phyloP scores from a whole-genome alignment of 495 filamentous ascomycete species.

The Chaetomium fimeti region DNA sequence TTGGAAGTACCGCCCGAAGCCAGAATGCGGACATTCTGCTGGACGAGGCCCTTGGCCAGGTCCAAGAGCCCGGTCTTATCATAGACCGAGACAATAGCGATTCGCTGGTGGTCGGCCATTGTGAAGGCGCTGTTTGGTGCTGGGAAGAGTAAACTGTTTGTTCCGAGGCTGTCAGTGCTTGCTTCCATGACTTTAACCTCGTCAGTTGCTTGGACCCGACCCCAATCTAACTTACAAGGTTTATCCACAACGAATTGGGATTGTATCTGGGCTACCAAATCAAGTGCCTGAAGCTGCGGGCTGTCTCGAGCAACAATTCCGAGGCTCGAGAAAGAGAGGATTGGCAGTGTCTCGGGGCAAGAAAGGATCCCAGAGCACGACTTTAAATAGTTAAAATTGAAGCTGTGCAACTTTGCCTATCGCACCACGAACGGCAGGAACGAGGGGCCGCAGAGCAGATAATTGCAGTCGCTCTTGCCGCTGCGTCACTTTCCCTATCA shows the following conservation, averaged over 20 bases:
- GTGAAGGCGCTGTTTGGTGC: conserved; percentile 25
- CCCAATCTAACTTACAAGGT: background rate
- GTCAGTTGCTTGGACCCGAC: conserved; percentile 3
- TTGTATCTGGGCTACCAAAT: background rate
- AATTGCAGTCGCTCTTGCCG: conserved; percentile 4
- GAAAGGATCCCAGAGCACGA: background rate
- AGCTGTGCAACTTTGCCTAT: background rate
- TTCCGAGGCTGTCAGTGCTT: conserved; percentile 5
- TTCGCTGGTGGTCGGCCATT: conserved; percentile 44
- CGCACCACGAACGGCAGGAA: background rate
- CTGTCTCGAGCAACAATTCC: background rate
- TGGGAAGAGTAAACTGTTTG: conserved; percentile 15
- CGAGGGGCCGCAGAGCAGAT: conserved; percentile 24
- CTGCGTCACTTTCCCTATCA: conserved; percentile 19
- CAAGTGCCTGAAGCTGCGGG: background rate
- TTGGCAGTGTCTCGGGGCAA: background rate
- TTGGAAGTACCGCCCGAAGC: conserved; percentile 91
- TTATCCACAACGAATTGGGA: background rate
- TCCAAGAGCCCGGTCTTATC: conserved; percentile 97
- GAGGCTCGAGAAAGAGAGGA: background rate
- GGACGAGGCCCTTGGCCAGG: conserved; percentile 87
- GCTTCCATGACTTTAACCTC: background rate
- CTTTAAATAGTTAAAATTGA: background rate
- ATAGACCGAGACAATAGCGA: conserved; percentile 95
- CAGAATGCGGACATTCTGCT: conserved; percentile 87